Base-by-base conservation (phyloP, 176 grass and related monocot genomes). In the Ananas comosus region DNA sequence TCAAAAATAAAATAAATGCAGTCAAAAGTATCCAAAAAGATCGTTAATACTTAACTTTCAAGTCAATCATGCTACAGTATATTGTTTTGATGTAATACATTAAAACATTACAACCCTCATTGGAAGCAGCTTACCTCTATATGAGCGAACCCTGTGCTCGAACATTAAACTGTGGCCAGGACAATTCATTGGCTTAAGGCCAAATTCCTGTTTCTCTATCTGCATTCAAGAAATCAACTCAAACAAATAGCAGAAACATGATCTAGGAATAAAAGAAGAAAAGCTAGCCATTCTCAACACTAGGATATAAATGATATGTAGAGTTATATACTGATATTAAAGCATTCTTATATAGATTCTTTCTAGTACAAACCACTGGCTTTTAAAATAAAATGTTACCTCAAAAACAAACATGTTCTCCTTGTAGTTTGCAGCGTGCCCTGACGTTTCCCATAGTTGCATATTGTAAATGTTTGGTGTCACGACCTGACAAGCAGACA, bases 101-200 rank as follows among this genome's bases (percentile, higher is more conserved):
- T 42, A 42, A 42, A 42, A 42, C 33, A 24, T 53, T 51, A n/a
- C 11, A 86, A 80, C 48, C 16, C 22, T 63, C 3, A 28, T 79
- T 68, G 14, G 47, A 64, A 74, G 75, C 48, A 83, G 76, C 74
- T 73, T 27, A 93, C 94, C 89, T 99, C 94, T 99, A 69, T 93
- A 99, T 0, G 94, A 99, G 25, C 94, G 94, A 83, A 88, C 86
- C 72, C 90, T 77, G 70, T 93, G 78, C 53, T 87, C 82, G 86
- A 99, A 99, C 94, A 99, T 99, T 86, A 99, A 80, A 76, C 94
- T 93, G 68, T 93, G 94, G 2, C 94, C 94, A 59, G 94, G 94
- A 75, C 94, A 99, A 82, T 99, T 99, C 94, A 99, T 99, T 76
- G 94, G 94, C 80, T 99, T 99, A 64, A 99, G 89, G 79, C 89